Conservation (phyloP, 1,284 basidiomycete species). For the Phaffia rhodozyma region DNA sequence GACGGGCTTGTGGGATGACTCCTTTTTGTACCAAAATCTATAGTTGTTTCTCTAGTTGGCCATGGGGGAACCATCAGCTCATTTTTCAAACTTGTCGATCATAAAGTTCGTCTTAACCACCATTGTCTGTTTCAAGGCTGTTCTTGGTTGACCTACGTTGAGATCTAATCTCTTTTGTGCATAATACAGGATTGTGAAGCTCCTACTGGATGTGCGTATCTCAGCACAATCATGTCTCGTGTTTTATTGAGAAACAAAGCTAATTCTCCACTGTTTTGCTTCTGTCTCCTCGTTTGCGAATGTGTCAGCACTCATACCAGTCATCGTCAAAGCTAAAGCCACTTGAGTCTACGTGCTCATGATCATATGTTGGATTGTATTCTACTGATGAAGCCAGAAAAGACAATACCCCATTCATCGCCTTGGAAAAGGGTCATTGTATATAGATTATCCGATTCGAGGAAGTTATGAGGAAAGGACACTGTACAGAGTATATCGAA, state of each 20-base stretch:
- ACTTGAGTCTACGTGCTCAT: too few relatives aligned
- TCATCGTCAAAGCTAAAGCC: neutral
- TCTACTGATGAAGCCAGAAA: too few relatives aligned
- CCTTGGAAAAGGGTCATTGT: too few relatives aligned
- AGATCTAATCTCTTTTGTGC: neutral
- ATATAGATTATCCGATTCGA: too few relatives aligned
- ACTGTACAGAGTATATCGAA: too few relatives aligned
- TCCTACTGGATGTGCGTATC: constrained; percentile 2
- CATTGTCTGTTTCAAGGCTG: neutral
- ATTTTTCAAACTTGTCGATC: neutral
- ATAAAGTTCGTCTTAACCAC: neutral
- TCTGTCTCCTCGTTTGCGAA: neutral
- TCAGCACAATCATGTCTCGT: neutral
- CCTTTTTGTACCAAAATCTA: neutral
- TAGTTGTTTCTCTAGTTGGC: neutral
- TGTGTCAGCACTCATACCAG: neutral
- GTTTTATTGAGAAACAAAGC: neutral
- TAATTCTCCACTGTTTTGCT: neutral
- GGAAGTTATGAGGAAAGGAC: too few relatives aligned
- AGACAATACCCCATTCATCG: too few relatives aligned
- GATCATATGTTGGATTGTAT: too few relatives aligned
- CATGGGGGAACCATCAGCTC: constrained; percentile 4
- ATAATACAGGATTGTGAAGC: neutral
- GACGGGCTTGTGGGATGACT: neutral
- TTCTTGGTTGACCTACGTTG: too few relatives aligned